phyloP scores from a whole-genome alignment of 2,329 filamentous ascomycete species.

The Aspergillus sp. region DNA sequence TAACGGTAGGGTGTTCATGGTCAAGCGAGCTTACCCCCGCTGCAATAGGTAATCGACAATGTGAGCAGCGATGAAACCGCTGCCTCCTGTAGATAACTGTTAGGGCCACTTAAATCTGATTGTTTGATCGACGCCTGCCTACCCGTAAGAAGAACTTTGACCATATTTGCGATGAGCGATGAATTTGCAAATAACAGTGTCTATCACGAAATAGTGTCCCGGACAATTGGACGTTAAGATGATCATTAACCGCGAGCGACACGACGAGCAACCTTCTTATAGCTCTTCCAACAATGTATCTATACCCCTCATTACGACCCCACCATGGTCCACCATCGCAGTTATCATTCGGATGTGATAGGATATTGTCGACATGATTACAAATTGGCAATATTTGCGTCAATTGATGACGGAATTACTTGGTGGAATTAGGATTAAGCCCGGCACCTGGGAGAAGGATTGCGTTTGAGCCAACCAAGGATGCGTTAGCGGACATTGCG shows the following conservation, averaged over 20 bases:
- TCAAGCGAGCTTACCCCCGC: slow-evolving; percentile 41
- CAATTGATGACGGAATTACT: slow-evolving; percentile 1
- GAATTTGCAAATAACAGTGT: background rate
- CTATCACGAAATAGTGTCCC: background rate
- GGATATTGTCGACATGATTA: slow-evolving; percentile 3
- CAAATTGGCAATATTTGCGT: slow-evolving; percentile 8
- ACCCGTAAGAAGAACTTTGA: slow-evolving; percentile 42
- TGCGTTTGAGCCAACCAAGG: background rate
- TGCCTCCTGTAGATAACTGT: slow-evolving; percentile 48
- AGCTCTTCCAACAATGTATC: slow-evolving; percentile 3
- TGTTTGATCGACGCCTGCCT: slow-evolving; percentile 8
- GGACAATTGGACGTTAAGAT: background rate
- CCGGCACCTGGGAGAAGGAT: background rate
- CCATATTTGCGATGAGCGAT: slow-evolving; percentile 24
- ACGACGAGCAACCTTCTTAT: slow-evolving; percentile 1
- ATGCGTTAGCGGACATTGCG: background rate
- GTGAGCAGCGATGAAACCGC: slow-evolving; percentile 66
- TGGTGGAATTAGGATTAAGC: background rate
- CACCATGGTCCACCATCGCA: slow-evolving; percentile 4
- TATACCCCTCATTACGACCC: slow-evolving; percentile 3
- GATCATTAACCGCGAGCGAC: background rate
- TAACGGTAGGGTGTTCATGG: background rate
- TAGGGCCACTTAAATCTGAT: slow-evolving; percentile 6
- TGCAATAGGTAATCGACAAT: slow-evolving; percentile 60
- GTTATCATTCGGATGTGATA: slow-evolving; percentile 8